Evolutionary conservation across 2,329 filamentous ascomycete species (phyloP).

Genomic region (Colletotrichum sansevieriae): DNA sequence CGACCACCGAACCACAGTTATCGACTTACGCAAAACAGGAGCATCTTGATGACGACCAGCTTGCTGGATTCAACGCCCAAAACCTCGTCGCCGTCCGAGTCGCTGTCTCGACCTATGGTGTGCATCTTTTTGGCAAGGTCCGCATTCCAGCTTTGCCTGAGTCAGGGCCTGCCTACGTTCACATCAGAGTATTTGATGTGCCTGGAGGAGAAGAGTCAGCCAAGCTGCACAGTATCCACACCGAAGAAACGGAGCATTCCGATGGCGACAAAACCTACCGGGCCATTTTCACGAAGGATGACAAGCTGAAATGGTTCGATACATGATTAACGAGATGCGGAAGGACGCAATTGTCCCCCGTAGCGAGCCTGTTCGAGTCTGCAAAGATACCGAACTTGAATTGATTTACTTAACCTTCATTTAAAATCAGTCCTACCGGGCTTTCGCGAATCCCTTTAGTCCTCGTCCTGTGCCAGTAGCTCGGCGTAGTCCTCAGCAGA

Average conservation of each 20-base stretch:
- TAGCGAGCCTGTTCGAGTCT: no score
- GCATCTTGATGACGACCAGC: slow-evolving; percentile 54
- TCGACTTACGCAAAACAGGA: slow-evolving; percentile 42
- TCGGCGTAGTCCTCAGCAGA: slow-evolving; percentile 94
- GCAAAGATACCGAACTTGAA: not conserved
- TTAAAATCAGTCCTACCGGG: not conserved
- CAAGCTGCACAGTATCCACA: slow-evolving; percentile 62
- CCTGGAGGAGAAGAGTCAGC: slow-evolving; percentile 52
- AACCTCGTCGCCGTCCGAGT: slow-evolving; percentile 61
- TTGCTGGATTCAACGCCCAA: slow-evolving; percentile 52
- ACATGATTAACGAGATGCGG: slow-evolving; percentile 47
- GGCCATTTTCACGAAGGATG: slow-evolving; percentile 61
- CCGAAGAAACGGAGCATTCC: slow-evolving; percentile 57
- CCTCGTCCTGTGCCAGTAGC: slow-evolving; percentile 80
- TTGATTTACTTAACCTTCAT: not conserved
- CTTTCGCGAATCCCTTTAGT: slow-evolving; percentile 45
- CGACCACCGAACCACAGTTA: not conserved
- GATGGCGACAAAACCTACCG: slow-evolving; percentile 59
- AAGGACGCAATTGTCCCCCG: no score
- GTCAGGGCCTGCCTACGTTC: slow-evolving; percentile 56
- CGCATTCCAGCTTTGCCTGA: slow-evolving; percentile 57
- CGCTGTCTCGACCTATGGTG: slow-evolving; percentile 60
- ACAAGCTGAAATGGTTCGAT: slow-evolving; percentile 66
- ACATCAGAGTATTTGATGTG: slow-evolving; percentile 61
- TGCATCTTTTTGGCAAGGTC: slow-evolving; percentile 64